Conservation (phyloP, 306 rosid genomes). For the Gleditsia sinensis region DNA sequence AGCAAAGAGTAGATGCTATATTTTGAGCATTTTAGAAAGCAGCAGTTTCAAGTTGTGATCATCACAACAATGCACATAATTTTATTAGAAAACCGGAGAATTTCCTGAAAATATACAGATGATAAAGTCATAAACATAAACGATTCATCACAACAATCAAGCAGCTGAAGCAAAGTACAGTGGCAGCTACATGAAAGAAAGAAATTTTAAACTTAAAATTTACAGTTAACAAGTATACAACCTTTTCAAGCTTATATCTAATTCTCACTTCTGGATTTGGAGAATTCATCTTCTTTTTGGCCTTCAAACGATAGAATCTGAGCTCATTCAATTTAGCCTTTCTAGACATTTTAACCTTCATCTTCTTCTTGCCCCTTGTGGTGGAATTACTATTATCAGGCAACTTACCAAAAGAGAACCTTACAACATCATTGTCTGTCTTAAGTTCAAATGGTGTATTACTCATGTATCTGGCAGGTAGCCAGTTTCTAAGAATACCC, state of each 20-base stretch:
- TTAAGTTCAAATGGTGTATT: constrained; percentile 59
- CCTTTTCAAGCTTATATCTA: constrained; percentile 84
- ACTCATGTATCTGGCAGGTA: constrained; percentile 51
- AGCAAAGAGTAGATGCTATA: neutral
- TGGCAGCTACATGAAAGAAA: constrained; percentile 2
- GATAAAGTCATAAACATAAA: constrained; percentile 22
- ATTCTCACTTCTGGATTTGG: constrained; percentile 93
- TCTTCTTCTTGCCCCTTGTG: constrained; percentile 34
- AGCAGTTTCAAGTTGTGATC: constrained; percentile 9
- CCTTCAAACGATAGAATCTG: constrained; percentile 81
- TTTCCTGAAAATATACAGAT: constrained; percentile 2
- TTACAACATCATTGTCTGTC: constrained; percentile 49
- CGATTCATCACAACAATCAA: constrained; percentile 2
- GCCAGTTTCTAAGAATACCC: constrained; percentile 40
- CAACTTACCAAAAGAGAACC: constrained; percentile 57
- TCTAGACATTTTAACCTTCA: constrained; percentile 57
- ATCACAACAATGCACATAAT: neutral
- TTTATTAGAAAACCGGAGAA: constrained; percentile 8
- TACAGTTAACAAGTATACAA: constrained; percentile 26
- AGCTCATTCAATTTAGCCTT: constrained; percentile 81
- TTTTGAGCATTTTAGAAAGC: neutral
- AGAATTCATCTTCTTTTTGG: constrained; percentile 81
- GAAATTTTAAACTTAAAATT: neutral
- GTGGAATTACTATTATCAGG: constrained; percentile 26
- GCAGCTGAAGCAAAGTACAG: constrained; percentile 24